Evolutionary conservation across 2,329 filamentous ascomycete species (phyloP), one percentile per base, ranked within the genome.

Genomic region (Fusarium sp.): DNA sequence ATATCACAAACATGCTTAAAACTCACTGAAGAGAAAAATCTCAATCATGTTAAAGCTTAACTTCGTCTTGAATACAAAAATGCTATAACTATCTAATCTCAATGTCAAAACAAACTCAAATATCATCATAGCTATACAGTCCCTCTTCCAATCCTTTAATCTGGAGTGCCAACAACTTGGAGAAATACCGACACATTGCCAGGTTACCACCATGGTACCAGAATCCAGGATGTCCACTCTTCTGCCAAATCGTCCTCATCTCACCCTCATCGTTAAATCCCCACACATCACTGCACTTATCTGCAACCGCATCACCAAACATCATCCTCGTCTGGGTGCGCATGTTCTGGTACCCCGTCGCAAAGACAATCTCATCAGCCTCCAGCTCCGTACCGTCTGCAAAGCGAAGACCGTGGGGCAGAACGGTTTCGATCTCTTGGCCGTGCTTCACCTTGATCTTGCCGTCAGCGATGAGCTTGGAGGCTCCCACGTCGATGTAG

Each of bases 271-370:
- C 75, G 8, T 90, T 87, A 58, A 89, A 81, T 0, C 88, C 88
- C 87, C 89, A 91, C 17, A 90, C 83, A 67, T 89, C 87, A 3
- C 79, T 79, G 6, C 88, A 82, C 25, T 82, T 80, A 51, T 87
- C 84, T 0, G 87, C 88, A 11, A 92, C 80, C 19, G 84, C 81
- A 30, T 89, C 83, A 0, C 90, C 90, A 54, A 92, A 82, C 20
- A 90, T 85, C 32, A 82, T 80, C n/a, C 86, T 78, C 3, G 89
- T 86, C 20, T 86, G 85, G 0, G 86, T 88, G 13, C 83, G 81
- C 89, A 92, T 93, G 72, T 90, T 91, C 63, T 89, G 84, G 68
- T 90, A 92, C 0, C 87, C 88, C 0, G 88, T 90, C 0, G 88
- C 88, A 41, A 90, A 81, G 0, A 92, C 82, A 10, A 92, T 84